Base-by-base conservation (phyloP, 257 asterid genomes). In the Knoxia roxburghii region DNA sequence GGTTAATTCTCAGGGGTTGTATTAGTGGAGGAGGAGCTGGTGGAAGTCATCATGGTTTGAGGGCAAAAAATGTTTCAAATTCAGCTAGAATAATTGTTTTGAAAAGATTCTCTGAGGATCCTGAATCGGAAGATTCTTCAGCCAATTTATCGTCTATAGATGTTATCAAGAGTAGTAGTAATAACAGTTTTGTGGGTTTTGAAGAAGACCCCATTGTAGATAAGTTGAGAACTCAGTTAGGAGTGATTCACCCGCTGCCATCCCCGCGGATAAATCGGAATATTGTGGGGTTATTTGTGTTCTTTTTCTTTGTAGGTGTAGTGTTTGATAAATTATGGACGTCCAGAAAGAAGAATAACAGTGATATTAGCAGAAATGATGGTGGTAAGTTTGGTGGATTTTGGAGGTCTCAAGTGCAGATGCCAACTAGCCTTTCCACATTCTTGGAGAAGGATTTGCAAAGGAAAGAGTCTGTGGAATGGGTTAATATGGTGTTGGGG, bases 401-500 rank as follows among this genome's bases (percentile, higher is more conserved):
- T 41, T 79, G 84, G 93, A 24, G 57, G 59, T 48, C 53, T 27
- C 57, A 41, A 32, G 85, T 84, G 17, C 83, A 79, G 82, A 83
- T 81, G 51, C 95, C 95, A 30, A 69, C 80, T 18, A 82, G 71
- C 64, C 76, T 85, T 58, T 87, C 90, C 0, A 73, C 77, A 67
- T 80, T 89, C 61, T 86, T 89, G 58, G 95, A 89, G 75, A 89
- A 82, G 81, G 96, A 89, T 81, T 83, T 86, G 80, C 91, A 84
- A 82, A 83, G 95, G 84, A 89, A 89, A 61, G 96, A 89, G 60
- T 87, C 95, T 3, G 96, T 89, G 32, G 96, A 89, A 76, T 89
- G 96, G 96, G 96, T 89, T 43, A 89, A 89, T 61, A 89, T 89
- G 96, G 96, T 89, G 81, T 73, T 89, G 79, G 90, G 90, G 71